These are phyloP conservation scores for Tympanopsis confertula DNA, from an alignment of 2,329 filamentous ascomycete species.

Conservation along the genomic window DNA sequence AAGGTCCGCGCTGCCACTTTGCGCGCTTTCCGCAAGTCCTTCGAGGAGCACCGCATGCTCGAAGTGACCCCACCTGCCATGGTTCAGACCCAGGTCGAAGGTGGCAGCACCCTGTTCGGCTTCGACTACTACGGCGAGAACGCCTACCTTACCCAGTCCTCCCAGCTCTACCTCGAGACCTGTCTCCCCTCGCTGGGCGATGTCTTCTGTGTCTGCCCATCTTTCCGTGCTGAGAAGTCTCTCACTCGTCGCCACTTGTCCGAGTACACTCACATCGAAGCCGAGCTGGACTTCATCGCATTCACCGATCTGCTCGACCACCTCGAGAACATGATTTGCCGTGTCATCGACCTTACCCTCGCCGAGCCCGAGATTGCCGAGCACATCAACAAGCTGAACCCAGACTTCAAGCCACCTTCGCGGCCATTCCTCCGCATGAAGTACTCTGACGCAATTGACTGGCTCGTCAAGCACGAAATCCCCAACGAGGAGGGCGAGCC, in stretches of 20 bases:
- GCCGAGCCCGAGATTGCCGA: slow-evolving; percentile 61
- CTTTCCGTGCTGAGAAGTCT: slow-evolving; percentile 94
- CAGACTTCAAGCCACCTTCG: slow-evolving; percentile 68
- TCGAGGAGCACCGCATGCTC: slow-evolving; percentile 64
- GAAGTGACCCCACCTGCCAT: slow-evolving; percentile 84
- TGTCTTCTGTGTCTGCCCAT: slow-evolving; percentile 96
- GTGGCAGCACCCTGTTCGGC: slow-evolving; percentile 79
- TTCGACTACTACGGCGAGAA: slow-evolving; percentile 76
- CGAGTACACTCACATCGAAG: slow-evolving; percentile 95
- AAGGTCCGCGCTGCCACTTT: slow-evolving; percentile 75
- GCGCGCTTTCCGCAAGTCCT: slow-evolving; percentile 68
- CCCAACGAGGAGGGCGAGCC: slow-evolving; percentile 83
- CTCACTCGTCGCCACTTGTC: slow-evolving; percentile 86
- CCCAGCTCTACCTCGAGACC: slow-evolving; percentile 94
- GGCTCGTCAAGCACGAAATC: slow-evolving; percentile 83
- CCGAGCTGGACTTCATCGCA: slow-evolving; percentile 87
- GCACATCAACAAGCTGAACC: slow-evolving; percentile 79
- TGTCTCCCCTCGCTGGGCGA: slow-evolving; percentile 81
- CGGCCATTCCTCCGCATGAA: slow-evolving; percentile 90
- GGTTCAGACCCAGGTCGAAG: slow-evolving; percentile 91
- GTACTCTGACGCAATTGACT: slow-evolving; percentile 87
- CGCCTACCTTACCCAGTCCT: slow-evolving; percentile 91
- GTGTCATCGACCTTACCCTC: slow-evolving; percentile 69
- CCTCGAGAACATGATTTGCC: slow-evolving; percentile 76
- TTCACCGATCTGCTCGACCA: slow-evolving; percentile 83